A percentile compares a stretch with the other conserved stretches of the same genome.
Evolutionary conservation across 2,329 filamentous ascomycete species (phyloP).

Genomic region (Exophiala sideris): DNA sequence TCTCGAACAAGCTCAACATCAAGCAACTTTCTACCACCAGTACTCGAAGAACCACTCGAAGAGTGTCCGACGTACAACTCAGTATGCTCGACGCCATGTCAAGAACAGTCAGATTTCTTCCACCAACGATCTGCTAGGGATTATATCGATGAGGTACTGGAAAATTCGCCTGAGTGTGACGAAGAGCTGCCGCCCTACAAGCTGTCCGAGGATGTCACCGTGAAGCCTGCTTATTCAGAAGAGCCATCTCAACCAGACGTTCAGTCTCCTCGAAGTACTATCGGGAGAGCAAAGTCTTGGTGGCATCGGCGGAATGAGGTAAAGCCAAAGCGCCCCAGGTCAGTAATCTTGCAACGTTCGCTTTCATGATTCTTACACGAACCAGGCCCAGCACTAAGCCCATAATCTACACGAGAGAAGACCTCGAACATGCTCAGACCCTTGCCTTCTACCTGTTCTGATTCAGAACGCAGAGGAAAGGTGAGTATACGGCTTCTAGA

Average conservation of each 20-base stretch:
- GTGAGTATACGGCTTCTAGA: neutral
- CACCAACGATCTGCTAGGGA: neutral
- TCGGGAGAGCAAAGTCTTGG: conserved; percentile 13
- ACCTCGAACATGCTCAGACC: neutral
- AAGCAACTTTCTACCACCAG: neutral
- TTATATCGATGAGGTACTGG: conserved; percentile 2
- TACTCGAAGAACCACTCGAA: neutral
- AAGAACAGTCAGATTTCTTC: neutral
- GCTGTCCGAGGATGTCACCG: conserved; percentile 5
- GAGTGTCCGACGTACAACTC: neutral
- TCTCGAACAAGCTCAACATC: neutral
- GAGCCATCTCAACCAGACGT: conserved; percentile 3
- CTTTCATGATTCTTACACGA: too few species aligned
- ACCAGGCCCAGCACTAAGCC: neutral
- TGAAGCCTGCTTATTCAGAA: conserved; percentile 12
- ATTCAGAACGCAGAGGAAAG: too few species aligned
- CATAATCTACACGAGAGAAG: neutral
- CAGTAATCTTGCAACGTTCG: too few species aligned
- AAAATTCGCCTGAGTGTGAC: neutral
- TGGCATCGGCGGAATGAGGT: conserved; percentile 4
- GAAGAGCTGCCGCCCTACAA: conserved; percentile 15
- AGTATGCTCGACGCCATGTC: neutral
- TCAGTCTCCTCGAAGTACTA: conserved; percentile 9
- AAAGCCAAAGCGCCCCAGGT: neutral
- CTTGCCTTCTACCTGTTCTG: neutral